A percentile compares a stretch with the other conserved stretches of the same genome.
phyloP scores from a whole-genome alignment of 108 stramenopile genomes.

The Asterionellopsis glacialis region DNA sequence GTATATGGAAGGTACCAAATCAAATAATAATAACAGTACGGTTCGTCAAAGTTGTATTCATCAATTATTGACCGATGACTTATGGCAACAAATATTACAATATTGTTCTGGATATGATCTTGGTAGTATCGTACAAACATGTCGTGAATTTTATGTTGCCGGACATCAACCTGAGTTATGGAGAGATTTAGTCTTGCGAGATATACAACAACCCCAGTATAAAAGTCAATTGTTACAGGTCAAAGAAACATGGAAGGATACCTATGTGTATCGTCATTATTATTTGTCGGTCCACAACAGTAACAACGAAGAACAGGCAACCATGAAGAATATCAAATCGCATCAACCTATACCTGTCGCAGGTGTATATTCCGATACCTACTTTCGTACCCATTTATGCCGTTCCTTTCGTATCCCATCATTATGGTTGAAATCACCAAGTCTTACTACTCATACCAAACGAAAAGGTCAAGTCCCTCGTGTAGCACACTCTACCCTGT shows the following conservation, averaged over 20 bases:
- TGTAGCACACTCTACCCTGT: slow-evolving; percentile 17
- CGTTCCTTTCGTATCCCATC: slow-evolving; percentile 69
- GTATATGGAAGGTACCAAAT: slow-evolving; percentile 38
- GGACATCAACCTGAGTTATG: slow-evolving; percentile 82
- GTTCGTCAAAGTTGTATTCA: slow-evolving; percentile 13
- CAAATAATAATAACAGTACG: slow-evolving; percentile 17
- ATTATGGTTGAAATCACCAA: slow-evolving; percentile 33
- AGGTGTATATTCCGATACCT: slow-evolving; percentile 69
- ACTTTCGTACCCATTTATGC: slow-evolving; percentile 78
- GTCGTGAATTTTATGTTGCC: slow-evolving; percentile 67
- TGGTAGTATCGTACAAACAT: slow-evolving; percentile 32
- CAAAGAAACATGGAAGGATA: slow-evolving; percentile 22
- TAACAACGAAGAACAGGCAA: too few relatives aligned
- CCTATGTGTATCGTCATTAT: slow-evolving; percentile 12
- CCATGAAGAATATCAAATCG: too few relatives aligned
- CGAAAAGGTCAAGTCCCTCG: neutral
- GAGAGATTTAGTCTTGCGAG: slow-evolving; percentile 70
- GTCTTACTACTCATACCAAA: slow-evolving; percentile 19
- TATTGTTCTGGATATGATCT: slow-evolving; percentile 53
- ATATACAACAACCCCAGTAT: slow-evolving; percentile 13
- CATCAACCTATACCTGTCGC: slow-evolving; percentile 65
- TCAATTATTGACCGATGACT: slow-evolving; percentile 31
- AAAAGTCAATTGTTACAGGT: slow-evolving; percentile 13
- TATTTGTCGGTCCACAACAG: too few relatives aligned
- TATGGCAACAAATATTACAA: slow-evolving; percentile 43